These are phyloP conservation scores for Penicillium herquei DNA, from an alignment of 495 filamentous ascomycete species.

Conservation along the genomic window DNA sequence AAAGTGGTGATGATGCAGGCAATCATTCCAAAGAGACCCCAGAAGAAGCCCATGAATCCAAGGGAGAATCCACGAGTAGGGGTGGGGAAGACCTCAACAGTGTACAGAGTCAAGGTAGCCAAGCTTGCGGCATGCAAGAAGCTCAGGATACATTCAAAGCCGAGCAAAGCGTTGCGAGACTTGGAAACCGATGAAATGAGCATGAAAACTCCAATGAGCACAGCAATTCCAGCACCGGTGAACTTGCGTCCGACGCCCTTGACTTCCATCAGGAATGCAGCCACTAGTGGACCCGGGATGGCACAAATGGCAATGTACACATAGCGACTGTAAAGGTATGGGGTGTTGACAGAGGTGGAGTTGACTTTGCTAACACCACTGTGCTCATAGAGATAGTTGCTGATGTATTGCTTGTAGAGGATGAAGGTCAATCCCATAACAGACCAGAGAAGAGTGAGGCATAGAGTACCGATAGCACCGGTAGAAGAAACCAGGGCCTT, in stretches of 20 bases:
- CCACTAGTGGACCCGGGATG: conserved; percentile 10
- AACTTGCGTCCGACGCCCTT: conserved; percentile 13
- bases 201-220: conserved; percentile 3
- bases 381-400: conserved; percentile 8
- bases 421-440: conserved; percentile 16
- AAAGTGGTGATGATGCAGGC: conserved; percentile 16
- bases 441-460: conserved; percentile 16
- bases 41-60: conserved; percentile 6
- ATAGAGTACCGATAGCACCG: background rate
- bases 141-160: conserved; percentile 4
- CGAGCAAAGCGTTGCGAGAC: background rate
- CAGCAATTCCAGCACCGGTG: conserved; percentile 7
- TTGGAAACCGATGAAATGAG: background rate
- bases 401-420: conserved; percentile 11
- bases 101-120: background rate
- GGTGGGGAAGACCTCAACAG: conserved; percentile 6
- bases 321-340: conserved; percentile 13
- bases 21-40: conserved; percentile 21
- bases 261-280: conserved; percentile 8
- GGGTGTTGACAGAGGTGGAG: background rate
- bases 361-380: background rate
- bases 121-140: background rate
- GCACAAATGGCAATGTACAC: conserved; percentile 8
- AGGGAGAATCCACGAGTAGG: conserved; percentile 7
- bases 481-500: conserved; percentile 5